phyloP scores from a whole-genome alignment of 1,284 basidiomycete genomes.

The Hortiboletus rubellus region DNA sequence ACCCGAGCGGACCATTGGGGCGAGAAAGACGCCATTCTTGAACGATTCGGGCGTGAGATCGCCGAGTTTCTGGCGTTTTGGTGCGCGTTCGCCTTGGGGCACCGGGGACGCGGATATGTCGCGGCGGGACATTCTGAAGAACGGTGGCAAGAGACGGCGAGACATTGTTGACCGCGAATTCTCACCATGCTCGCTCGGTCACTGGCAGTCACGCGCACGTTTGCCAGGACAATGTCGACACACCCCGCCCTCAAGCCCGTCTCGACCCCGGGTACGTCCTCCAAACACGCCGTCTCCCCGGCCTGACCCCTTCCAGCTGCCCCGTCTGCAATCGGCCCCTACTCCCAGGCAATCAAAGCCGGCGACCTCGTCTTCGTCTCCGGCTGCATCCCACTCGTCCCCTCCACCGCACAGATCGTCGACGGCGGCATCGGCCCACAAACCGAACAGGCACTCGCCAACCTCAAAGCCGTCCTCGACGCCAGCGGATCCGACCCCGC shows the following conservation, averaged over 20 bases:
- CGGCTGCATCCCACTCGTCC: constrained; percentile 87
- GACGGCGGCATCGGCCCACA: constrained; percentile 82
- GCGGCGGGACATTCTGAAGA: too few relatives aligned
- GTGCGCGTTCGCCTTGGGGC: constrained; percentile 30
- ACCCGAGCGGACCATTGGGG: constrained; percentile 95
- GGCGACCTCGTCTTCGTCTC: constrained; percentile 88
- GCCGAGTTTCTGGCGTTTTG: constrained; percentile 56
- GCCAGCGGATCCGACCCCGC: constrained; percentile 77
- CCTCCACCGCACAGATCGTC: constrained; percentile 73
- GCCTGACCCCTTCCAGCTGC: constrained; percentile 54
- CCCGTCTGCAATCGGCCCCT: constrained; percentile 86
- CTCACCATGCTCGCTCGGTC: too few relatives aligned
- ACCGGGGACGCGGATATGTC: too few relatives aligned
- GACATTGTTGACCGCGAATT: too few relatives aligned
- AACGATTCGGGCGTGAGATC: constrained; percentile 65
- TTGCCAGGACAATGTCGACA: constrained; percentile 39
- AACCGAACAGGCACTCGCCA: constrained; percentile 83
- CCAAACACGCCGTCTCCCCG: not conserved
- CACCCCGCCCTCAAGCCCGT: constrained; percentile 55
- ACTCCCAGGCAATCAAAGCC: constrained; percentile 85
- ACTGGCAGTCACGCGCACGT: too few relatives aligned
- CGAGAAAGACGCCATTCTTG: constrained; percentile 83
- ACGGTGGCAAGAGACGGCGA: too few relatives aligned
- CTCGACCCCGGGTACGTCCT: constrained; percentile 50
- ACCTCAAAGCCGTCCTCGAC: constrained; percentile 82